Evolutionary conservation across 106 monocot species (phyloP), one percentile per base, ranked within the genome.

Genomic region (Dendrobium huoshanense): DNA sequence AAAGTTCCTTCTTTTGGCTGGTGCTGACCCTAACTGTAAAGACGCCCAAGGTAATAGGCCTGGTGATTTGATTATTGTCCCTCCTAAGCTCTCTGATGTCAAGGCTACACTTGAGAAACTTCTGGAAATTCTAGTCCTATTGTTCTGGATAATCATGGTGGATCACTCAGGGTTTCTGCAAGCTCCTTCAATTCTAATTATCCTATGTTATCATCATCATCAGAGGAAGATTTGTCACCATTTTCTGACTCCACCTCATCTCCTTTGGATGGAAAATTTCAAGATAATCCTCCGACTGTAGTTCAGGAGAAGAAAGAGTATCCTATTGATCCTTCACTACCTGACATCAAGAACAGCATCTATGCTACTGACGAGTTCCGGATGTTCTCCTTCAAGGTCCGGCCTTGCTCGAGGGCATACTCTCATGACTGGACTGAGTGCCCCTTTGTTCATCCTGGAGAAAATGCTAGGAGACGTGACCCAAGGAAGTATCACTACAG

Each of bases 1-100:
- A 0, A 89, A 82, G 72, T 37, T 87, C 24, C 67, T 92, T 9
- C 55, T 77, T 4, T 77, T 49, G 1, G 77, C 77, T 37, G 77
- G 77, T 5, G 77, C 77, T 18, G 77, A 77, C 47, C 77, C 55
- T 29, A 77, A 77, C 19, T 77, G 16, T 16, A 2, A 31, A 1
- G 77, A 77, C 29, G 77, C 45, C 16, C 29, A 77, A 9, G 77
- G 77, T 4, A 27, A 55, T 77, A 51, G 77, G 55, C 77, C 77
- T 0, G 51, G 51, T 37, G 77, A 77, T 77, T 29, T 77, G 55
- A 77, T 77, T 16, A 9, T 77, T 17, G 77, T 55, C 15, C 77
- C 49, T 33, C 77, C 1, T 25, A 51, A 37, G 24, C 55, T 54
- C n/a, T 77, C 55, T 0, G 13, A 77, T 55, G 24, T 37, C 17